phyloP scores from a whole-genome alignment of 805 yeast species.

The Cyberlindnera xylosilytica region DNA sequence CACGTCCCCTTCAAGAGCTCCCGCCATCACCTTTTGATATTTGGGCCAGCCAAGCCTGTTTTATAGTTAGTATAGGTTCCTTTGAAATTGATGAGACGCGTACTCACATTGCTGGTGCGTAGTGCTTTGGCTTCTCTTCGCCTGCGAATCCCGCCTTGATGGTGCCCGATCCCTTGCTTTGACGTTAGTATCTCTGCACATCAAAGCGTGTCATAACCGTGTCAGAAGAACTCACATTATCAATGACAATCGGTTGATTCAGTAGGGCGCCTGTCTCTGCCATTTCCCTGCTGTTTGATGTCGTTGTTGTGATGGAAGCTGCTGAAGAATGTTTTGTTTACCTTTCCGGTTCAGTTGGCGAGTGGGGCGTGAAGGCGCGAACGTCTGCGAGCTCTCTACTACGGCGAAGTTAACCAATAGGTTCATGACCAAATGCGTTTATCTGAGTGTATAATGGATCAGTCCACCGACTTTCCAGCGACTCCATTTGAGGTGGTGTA shows the following conservation, averaged over 20 bases:
- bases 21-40: slow-evolving; percentile 80
- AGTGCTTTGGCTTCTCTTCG: slow-evolving; percentile 71
- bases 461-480: too few relatives aligned
- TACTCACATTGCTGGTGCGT: slow-evolving; percentile 52
- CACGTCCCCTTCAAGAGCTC: slow-evolving; percentile 58
- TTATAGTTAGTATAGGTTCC: slow-evolving; percentile 5
- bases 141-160: slow-evolving; percentile 93
- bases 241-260: slow-evolving; percentile 76
- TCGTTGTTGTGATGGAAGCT: background rate
- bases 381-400: too few relatives aligned
- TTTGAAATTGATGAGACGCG: too few relatives aligned
- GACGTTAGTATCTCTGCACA: slow-evolving; percentile 4
- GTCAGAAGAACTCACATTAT: slow-evolving; percentile 41
- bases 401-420: too few relatives aligned
- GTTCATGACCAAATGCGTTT: too few relatives aligned
- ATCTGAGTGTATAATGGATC: too few relatives aligned
- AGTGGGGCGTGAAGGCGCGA: background rate
- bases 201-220: background rate
- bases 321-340: slow-evolving; percentile 9
- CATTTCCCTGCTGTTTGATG: background rate
- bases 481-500: too few relatives aligned
- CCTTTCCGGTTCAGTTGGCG: slow-evolving; percentile 1
- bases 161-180: slow-evolving; percentile 65
- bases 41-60: slow-evolving; percentile 71
- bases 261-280: slow-evolving; percentile 30